Evolutionary conservation across 257 asterid genomes (phyloP).

Genomic region (Ballota nigra): DNA sequence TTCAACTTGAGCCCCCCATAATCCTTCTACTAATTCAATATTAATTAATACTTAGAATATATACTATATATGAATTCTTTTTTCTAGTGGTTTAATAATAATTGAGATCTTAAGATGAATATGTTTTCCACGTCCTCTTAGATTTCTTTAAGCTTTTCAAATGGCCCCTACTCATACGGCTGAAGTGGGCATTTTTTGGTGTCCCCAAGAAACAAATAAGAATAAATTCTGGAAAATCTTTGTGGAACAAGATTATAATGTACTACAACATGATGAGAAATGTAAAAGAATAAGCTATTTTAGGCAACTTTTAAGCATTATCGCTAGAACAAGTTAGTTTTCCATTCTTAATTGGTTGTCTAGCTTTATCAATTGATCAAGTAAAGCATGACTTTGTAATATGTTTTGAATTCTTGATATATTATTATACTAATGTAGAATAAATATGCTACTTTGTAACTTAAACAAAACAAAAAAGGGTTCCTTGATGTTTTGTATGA

Average conservation of each 20-base stretch:
- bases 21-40: background rate
- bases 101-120: slow-evolving; percentile 21
- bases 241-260: background rate
- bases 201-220: background rate
- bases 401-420: background rate
- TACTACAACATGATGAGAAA: background rate
- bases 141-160: background rate
- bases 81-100: background rate
- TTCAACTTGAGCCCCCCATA: slow-evolving; percentile 18
- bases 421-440: background rate
- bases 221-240: background rate
- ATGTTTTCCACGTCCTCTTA: slow-evolving; percentile 17
- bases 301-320: background rate
- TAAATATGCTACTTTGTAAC: background rate
- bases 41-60: background rate
- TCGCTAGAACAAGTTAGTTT: slow-evolving; percentile 10
- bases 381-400: background rate
- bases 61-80: background rate
- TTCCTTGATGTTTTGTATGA: background rate
- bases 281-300: background rate
- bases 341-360: background rate
- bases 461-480: too few relatives aligned
- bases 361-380: slow-evolving; percentile 5
- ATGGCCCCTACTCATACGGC: background rate
- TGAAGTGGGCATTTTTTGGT: background rate